Conservation (phyloP, 305 asterid genomes). For the Fraxinus latifolia region DNA sequence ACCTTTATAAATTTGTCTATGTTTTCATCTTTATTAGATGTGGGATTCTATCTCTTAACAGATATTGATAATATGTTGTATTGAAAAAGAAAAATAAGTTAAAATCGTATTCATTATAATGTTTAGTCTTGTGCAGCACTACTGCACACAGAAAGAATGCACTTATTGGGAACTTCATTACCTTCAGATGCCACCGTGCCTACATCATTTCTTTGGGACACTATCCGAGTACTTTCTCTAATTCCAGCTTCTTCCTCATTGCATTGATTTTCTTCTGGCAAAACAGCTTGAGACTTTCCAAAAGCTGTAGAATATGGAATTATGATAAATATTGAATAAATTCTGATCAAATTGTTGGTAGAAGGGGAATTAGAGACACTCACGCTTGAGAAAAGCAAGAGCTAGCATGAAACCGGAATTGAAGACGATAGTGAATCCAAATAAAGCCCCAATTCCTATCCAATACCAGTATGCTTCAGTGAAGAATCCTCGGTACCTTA, state of each 20-base stretch:
- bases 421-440: slow-evolving; percentile 44
- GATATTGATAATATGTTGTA: background rate
- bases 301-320: slow-evolving; percentile 33
- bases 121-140: background rate
- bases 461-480: slow-evolving; percentile 42
- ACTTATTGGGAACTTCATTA: slow-evolving; percentile 8
- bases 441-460: slow-evolving; percentile 47
- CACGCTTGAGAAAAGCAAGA: slow-evolving; percentile 45
- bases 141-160: background rate
- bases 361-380: slow-evolving; percentile 19
- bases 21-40: background rate
- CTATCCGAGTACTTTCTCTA: slow-evolving; percentile 4
- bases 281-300: slow-evolving; percentile 35
- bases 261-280: slow-evolving; percentile 29
- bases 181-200: background rate
- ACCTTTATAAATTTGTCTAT: background rate
- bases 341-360: background rate
- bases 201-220: background rate
- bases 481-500: slow-evolving; percentile 37
- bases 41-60: no score
- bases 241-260: slow-evolving; percentile 13
- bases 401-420: slow-evolving; percentile 39
- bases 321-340: background rate
- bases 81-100: background rate
- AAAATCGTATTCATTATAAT: background rate